Evolutionary conservation across 306 rosid genomes (phyloP).

Genomic region (Abrus precatorius): DNA sequence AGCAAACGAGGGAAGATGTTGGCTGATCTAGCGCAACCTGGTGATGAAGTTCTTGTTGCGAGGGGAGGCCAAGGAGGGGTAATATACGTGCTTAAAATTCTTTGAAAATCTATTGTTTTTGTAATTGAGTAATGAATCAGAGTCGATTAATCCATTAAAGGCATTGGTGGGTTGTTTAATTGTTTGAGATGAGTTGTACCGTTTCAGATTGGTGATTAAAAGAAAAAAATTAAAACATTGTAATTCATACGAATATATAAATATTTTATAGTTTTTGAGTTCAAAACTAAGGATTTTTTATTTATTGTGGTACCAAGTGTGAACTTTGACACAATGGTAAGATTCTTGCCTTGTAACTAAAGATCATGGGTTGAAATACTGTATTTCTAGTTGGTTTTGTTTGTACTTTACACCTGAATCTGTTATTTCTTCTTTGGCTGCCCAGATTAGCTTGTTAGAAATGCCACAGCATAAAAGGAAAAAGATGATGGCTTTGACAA

Average conservation of each 20-base stretch:
- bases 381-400: neutral
- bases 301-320: neutral
- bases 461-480: constrained; percentile 68
- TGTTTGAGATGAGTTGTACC: constrained; percentile 1
- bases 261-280: neutral
- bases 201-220: constrained; percentile 28
- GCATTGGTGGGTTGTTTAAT: constrained; percentile 27
- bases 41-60: constrained; percentile 90
- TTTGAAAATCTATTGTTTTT: constrained; percentile 5
- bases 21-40: constrained; percentile 82
- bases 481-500: constrained; percentile 74
- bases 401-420: constrained; percentile 31
- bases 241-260: neutral
- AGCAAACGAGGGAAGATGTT: constrained; percentile 81
- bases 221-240: constrained; percentile 4
- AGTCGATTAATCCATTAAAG: neutral
- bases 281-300: neutral
- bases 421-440: constrained; percentile 27
- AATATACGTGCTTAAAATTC: constrained; percentile 36
- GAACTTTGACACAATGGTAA: neutral
- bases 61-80: constrained; percentile 99
- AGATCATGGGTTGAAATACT: neutral
- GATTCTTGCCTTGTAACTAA: neutral
- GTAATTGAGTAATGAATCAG: constrained; percentile 10
- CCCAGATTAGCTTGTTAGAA: constrained; percentile 88